Percentiles rank a stretch among this genome's conserved stretches.
These are phyloP conservation scores for Leptosphaerulina australis DNA, from an alignment of 2,329 filamentous ascomycete genomes.

Conservation along the genomic window DNA sequence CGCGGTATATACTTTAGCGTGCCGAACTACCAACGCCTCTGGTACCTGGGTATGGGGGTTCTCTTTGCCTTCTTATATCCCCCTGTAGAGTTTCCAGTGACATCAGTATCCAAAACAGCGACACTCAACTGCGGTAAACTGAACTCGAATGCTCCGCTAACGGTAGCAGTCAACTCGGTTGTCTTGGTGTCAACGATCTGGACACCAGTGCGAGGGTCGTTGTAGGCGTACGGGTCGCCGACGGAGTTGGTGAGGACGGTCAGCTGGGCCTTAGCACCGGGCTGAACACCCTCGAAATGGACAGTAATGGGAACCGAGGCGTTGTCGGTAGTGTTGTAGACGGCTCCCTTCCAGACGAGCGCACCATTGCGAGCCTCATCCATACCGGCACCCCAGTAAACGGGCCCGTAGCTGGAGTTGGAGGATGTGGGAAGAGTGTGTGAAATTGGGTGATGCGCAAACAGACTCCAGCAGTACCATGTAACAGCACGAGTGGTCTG, in stretches of 20 bases:
- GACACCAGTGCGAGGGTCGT: conserved; percentile 56
- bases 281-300: conserved; percentile 36
- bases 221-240: conserved; percentile 47
- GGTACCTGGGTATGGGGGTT: conserved; percentile 10
- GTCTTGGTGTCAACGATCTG: conserved; percentile 45
- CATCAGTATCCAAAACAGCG: conserved; percentile 58
- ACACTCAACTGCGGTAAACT: conserved; percentile 62
- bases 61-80: conserved; percentile 17
- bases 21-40: conserved; percentile 6
- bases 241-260: conserved; percentile 54
- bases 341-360: conserved; percentile 55
- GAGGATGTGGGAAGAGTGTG: conserved; percentile 51
- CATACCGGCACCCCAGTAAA: conserved; percentile 55
- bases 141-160: conserved; percentile 59
- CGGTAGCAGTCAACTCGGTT: conserved; percentile 36
- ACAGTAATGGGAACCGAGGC: conserved; percentile 31
- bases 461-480: conserved; percentile 50
- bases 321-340: conserved; percentile 55
- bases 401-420: conserved; percentile 48
- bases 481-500: conserved; percentile 38
- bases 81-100: conserved; percentile 5
- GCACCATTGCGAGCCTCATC: conserved; percentile 39
- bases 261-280: conserved; percentile 41
- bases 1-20: background rate
- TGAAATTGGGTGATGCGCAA: conserved; percentile 52